phyloP scores from a whole-genome alignment of 306 rosid species.

The Cucumis cinereus region DNA sequence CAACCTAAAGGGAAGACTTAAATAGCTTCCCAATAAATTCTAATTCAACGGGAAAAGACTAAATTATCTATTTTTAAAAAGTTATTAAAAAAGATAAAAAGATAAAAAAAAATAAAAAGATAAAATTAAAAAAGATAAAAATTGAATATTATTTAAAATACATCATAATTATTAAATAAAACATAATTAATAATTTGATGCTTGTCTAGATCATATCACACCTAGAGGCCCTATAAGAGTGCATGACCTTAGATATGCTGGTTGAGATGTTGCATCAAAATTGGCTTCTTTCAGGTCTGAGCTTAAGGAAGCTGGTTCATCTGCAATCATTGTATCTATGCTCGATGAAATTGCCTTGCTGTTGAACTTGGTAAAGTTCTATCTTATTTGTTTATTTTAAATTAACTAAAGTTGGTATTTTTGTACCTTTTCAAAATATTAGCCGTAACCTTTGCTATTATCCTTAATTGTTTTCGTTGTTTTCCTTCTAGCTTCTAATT shows the following conservation, averaged over 20 bases:
- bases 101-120: too few relatives aligned
- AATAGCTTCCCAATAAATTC: too few relatives aligned
- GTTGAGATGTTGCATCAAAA: slow-evolving; percentile 71
- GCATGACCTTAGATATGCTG: slow-evolving; percentile 73
- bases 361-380: slow-evolving; percentile 69
- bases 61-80: too few relatives aligned
- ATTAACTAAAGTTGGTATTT: not conserved
- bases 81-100: too few relatives aligned
- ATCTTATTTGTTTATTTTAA: not conserved
- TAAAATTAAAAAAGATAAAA: too few relatives aligned
- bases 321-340: slow-evolving; percentile 74
- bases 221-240: slow-evolving; percentile 57
- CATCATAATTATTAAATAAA: too few relatives aligned
- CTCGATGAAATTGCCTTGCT: slow-evolving; percentile 97
- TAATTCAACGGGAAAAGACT: too few relatives aligned
- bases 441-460: not conserved
- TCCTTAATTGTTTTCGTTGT: not conserved
- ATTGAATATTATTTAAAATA: too few relatives aligned
- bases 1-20: too few relatives aligned
- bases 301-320: slow-evolving; percentile 52
- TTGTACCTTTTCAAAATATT: not conserved
- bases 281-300: slow-evolving; percentile 63
- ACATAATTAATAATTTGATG: too few relatives aligned
- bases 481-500: not conserved
- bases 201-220: too few relatives aligned